Percentiles rank a stretch among this genome's conserved stretches.
These are phyloP conservation scores for Sicyos edulis DNA, from an alignment of 306 rosid species.

Conservation along the genomic window DNA sequence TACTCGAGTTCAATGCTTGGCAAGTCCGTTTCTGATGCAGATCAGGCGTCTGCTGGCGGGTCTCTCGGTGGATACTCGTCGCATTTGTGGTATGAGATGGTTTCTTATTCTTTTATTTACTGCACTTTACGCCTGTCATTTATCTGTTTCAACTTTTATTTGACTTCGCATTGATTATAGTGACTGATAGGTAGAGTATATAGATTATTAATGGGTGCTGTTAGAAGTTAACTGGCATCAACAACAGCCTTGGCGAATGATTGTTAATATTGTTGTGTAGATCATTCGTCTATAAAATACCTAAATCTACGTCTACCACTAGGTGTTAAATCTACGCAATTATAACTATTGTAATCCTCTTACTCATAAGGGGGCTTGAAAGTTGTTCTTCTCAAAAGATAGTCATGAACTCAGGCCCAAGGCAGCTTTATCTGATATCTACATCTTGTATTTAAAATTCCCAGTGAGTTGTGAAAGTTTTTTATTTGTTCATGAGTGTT, in stretches of 20 bases:
- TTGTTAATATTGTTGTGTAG: background rate
- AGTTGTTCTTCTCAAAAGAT: background rate
- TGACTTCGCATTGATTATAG: conserved; percentile 3
- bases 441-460: too few relatives aligned
- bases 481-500: too few relatives aligned
- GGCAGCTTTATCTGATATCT: background rate
- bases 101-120: conserved; percentile 15
- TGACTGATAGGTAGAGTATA: background rate
- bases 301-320: background rate
- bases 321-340: background rate
- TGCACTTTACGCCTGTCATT: conserved; percentile 7
- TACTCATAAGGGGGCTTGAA: background rate
- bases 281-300: background rate
- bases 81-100: conserved; percentile 37
- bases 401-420: conserved; percentile 9
- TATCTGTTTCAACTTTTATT: background rate
- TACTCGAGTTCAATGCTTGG: conserved; percentile 30
- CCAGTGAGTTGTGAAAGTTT: too few relatives aligned
- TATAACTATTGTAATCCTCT: background rate
- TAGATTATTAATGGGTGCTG: background rate
- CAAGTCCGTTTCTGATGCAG: conserved; percentile 23
- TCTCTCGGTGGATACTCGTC: conserved; percentile 30
- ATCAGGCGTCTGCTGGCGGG: conserved; percentile 31
- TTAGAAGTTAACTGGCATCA: background rate
- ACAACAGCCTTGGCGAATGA: background rate